Evolutionary conservation across 208 protist species (phyloP).

Genomic region (Phytomonas francai): DNA sequence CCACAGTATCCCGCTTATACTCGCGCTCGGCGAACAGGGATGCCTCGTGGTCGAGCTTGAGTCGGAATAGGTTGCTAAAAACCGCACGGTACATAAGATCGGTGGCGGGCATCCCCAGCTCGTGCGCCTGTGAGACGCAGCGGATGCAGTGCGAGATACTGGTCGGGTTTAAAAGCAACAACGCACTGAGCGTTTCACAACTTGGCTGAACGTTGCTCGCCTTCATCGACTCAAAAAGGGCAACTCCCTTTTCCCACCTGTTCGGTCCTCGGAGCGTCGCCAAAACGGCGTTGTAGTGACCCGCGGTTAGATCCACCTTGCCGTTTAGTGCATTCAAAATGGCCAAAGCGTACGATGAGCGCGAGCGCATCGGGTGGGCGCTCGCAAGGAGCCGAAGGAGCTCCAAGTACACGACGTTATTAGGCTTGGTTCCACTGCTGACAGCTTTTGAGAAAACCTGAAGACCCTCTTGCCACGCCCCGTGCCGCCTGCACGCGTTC

Average conservation of each 20-base stretch:
- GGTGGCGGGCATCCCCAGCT: conserved; percentile 65
- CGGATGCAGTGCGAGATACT: conserved; percentile 56
- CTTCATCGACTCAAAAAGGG: conserved; percentile 73
- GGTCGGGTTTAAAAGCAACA: conserved; percentile 44
- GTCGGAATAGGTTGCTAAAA: conserved; percentile 49
- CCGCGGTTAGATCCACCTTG: conserved; percentile 63
- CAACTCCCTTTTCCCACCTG: conserved; percentile 45
- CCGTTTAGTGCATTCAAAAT: conserved; percentile 48
- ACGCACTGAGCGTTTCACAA: conserved; percentile 60
- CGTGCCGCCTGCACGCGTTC: conserved; percentile 69
- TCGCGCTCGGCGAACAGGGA: conserved; percentile 61
- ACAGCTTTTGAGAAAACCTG: conserved; percentile 53
- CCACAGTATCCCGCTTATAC: conserved; percentile 30
- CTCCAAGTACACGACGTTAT: conserved; percentile 75
- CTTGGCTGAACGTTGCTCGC: conserved; percentile 63
- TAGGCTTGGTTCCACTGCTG: conserved; percentile 34
- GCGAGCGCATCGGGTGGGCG: conserved; percentile 17
- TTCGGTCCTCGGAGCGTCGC: conserved; percentile 31
- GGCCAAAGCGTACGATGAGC: conserved; percentile 48
- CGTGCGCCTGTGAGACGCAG: conserved; percentile 68
- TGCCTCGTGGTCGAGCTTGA: conserved; percentile 70
- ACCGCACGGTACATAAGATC: conserved; percentile 75
- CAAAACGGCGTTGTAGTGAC: conserved; percentile 79
- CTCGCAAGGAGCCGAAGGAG: conserved; percentile 61
- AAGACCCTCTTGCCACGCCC: conserved; percentile 46